Evolutionary conservation across 352 stramenopile genomes (phyloP).

Genomic region (Pythium oligandrum): DNA sequence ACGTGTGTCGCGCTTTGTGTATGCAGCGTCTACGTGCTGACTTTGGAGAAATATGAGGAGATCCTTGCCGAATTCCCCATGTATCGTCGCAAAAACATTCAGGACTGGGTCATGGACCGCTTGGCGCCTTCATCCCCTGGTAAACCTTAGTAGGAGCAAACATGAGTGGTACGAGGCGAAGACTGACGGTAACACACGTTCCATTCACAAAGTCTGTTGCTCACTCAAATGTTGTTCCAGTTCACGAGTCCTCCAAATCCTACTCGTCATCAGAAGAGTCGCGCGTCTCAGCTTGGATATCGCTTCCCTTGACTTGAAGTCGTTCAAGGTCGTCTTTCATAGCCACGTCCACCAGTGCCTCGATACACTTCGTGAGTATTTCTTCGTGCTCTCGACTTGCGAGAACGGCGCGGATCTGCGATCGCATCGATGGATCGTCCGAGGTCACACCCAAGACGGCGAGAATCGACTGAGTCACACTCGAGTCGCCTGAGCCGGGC

Average conservation of each 20-base stretch:
- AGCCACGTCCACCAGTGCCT: constrained; percentile 6
- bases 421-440: no score
- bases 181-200: no score
- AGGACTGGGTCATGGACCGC: constrained; percentile 40
- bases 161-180: no score
- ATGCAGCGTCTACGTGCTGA: constrained; percentile 69
- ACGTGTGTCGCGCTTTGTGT: constrained; percentile 65
- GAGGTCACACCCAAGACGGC: constrained; percentile 2
- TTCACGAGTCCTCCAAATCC: no score
- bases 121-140: no score
- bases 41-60: constrained; percentile 53
- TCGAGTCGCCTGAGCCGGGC: constrained; percentile 6
- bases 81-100: constrained; percentile 49
- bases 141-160: no score
- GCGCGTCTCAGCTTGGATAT: no score
- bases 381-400: constrained; percentile 4
- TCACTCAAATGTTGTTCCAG: no score
- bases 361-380: background rate
- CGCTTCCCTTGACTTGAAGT: no score
- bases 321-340: background rate
- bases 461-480: constrained; percentile 7
- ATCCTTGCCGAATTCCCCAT: constrained; percentile 64
- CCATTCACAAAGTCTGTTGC: no score
- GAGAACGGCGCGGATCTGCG: no score
- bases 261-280: no score